A percentile compares a stretch with the other conserved stretches of the same genome.
Evolutionary conservation across 2,329 filamentous ascomycete genomes (phyloP).

Genomic region (Trichoderma afroharzianum): DNA sequence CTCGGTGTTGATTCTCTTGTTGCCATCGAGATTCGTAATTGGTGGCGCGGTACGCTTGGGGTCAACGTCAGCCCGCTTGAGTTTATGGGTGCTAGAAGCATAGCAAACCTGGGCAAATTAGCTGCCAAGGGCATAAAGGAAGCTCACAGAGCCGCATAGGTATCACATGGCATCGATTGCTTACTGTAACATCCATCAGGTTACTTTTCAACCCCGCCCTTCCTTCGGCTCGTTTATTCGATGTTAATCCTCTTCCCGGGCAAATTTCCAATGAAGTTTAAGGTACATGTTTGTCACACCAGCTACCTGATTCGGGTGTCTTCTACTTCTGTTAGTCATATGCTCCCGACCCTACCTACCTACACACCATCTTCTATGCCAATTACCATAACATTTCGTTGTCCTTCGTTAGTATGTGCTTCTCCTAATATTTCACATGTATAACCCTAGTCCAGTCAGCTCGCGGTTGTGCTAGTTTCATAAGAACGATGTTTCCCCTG

Average conservation of each 20-base stretch:
- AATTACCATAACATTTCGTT: not conserved
- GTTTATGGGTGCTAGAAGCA: slow-evolving; percentile 17
- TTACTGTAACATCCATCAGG: not conserved
- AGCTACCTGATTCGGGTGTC: not conserved
- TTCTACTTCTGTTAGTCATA: not conserved
- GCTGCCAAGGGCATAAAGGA: not conserved
- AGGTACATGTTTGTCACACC: not conserved
- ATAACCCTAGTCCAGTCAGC: not conserved
- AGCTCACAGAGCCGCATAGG: not conserved
- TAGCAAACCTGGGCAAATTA: slow-evolving; percentile 12
- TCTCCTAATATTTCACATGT: not conserved
- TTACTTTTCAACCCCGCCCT: not conserved
- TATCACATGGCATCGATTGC: not conserved
- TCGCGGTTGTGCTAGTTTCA: not conserved
- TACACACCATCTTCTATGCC: not conserved
- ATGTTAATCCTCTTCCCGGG: not conserved
- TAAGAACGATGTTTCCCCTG: not conserved
- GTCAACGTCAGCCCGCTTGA: slow-evolving; percentile 16
- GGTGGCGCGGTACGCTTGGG: slow-evolving; percentile 20
- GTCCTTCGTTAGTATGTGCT: not conserved
- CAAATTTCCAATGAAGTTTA: not conserved
- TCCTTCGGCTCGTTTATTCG: not conserved
- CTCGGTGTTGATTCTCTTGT: slow-evolving; percentile 23
- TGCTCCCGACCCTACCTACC: too few relatives aligned
- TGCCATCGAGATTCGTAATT: slow-evolving; percentile 21